These are phyloP conservation scores for Aureobasidium subglaciale DNA, from an alignment of 2,329 filamentous ascomycete genomes.

Conservation along the genomic window DNA sequence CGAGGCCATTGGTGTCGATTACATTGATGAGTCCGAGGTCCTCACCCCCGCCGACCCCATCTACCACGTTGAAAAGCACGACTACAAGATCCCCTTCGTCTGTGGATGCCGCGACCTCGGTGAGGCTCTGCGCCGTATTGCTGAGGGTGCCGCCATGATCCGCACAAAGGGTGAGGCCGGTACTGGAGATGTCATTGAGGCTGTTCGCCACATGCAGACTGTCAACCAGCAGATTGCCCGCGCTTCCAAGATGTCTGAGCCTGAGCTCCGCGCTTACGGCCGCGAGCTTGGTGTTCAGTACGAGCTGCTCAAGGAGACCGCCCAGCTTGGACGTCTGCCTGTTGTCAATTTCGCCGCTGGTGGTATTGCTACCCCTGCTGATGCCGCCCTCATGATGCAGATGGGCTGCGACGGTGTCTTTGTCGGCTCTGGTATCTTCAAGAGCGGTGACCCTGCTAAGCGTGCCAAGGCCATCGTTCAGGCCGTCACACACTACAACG, in stretches of 20 bases:
- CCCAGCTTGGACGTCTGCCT: slow-evolving; percentile 77
- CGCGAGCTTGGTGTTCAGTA: slow-evolving; percentile 75
- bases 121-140: slow-evolving; percentile 83
- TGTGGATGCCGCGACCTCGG: slow-evolving; percentile 93
- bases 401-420: slow-evolving; percentile 97
- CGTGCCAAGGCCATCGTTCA: slow-evolving; percentile 90
- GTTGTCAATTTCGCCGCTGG: slow-evolving; percentile 98
- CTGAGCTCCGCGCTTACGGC: slow-evolving; percentile 70
- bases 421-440: slow-evolving; percentile 95
- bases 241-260: slow-evolving; percentile 58
- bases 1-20: slow-evolving; percentile 89
- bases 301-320: slow-evolving; percentile 75
- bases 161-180: slow-evolving; percentile 97
- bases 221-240: slow-evolving; percentile 75
- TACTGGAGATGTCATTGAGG: slow-evolving; percentile 94
- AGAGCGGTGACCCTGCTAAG: slow-evolving; percentile 84
- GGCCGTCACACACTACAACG: slow-evolving; percentile 83
- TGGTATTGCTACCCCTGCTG: slow-evolving; percentile 97
- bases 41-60: slow-evolving; percentile 87
- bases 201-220: slow-evolving; percentile 90
- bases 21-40: slow-evolving; percentile 97
- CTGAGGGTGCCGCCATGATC: slow-evolving; percentile 96
- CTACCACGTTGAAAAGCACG: slow-evolving; percentile 85
- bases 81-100: slow-evolving; percentile 81
- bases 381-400: slow-evolving; percentile 99